Evolutionary conservation across 345 rosid genomes (phyloP), one percentile per base, ranked within the genome.

Genomic region (Pistacia integerrima): DNA sequence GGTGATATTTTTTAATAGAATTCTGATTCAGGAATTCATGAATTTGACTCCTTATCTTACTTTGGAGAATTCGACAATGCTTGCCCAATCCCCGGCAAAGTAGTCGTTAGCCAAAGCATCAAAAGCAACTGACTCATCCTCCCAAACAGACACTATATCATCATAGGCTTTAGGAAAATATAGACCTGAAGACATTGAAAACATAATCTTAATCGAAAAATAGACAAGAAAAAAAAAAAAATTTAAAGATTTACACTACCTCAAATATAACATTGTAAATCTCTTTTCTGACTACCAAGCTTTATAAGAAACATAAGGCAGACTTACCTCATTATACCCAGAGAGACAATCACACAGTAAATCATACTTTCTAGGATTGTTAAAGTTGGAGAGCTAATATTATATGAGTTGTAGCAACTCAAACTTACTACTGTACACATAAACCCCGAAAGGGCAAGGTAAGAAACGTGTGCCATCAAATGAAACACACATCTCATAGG

Each of bases 141-240:
- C 99, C 94, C 90, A 88, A 8, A 91, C 91, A 18, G 81, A 82
- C 51, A 88, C 76, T 35, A 59, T 67, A 78, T 96, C 98, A 81
- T 89, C 87, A 25, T 79, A 83, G 66, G 97, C 93, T 85, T 75
- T 92, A 8, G 99, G 99, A 79, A 96, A 96, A 79, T 93, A 95
- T 73, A 87, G 90, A 79, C 82, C 99, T 96, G 82, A 20, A 51
- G 17, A 68, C 71, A 71, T 46, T 33, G 51, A 58, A 74, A 44
- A 14, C 11, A 20, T 61, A 41, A 59, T 8, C 69, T 41, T 5
- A 54, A 3, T 8, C 33, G 8, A 3, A 12, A 22, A 41, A 62
- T 30, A 46, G 4, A 74, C 63, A 20, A 22, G 10, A 58, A 35
- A 64, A 56, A 55, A 22, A 22, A 22, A 68, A 68, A 49, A 49